These are phyloP conservation scores for Kazachstania taianensis DNA, from an alignment of 805 yeast genomes.

Conservation along the genomic window DNA sequence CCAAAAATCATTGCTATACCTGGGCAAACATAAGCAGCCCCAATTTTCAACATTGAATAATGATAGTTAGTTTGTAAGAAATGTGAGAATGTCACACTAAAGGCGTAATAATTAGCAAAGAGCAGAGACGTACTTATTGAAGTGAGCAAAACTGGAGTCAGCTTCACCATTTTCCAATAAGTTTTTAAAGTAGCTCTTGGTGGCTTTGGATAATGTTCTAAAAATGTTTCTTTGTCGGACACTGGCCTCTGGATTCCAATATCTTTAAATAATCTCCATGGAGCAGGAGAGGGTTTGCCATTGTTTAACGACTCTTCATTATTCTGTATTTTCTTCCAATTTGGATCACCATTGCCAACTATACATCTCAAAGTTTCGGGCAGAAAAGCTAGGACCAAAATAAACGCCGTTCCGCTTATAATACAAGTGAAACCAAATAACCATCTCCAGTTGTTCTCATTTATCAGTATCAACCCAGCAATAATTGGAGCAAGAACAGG, in stretches of 20 bases:
- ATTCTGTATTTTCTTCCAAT: slow-evolving; percentile 15
- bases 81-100: slow-evolving; percentile 40
- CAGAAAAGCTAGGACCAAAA: slow-evolving; percentile 43
- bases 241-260: slow-evolving; percentile 26
- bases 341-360: slow-evolving; percentile 43
- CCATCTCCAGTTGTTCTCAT: slow-evolving; percentile 76
- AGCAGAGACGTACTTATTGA: slow-evolving; percentile 39
- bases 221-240: slow-evolving; percentile 12
- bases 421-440: slow-evolving; percentile 70
- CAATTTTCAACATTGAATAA: slow-evolving; percentile 29
- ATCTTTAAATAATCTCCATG: slow-evolving; percentile 12
- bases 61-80: slow-evolving; percentile 32
- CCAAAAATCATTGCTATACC: slow-evolving; percentile 41
- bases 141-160: slow-evolving; percentile 37
- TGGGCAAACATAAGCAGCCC: slow-evolving; percentile 43
- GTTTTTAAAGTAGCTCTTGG: slow-evolving; percentile 34
- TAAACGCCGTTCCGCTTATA: slow-evolving; percentile 44
- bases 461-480: slow-evolving; percentile 65
- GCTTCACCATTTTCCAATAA: slow-evolving; percentile 31
- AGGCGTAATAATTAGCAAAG: slow-evolving; percentile 46
- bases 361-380: slow-evolving; percentile 74
- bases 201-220: slow-evolving; percentile 33
- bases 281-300: neutral
- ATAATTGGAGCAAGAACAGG: slow-evolving; percentile 79
- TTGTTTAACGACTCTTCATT: slow-evolving; percentile 4